Evolutionary conservation across 2,329 filamentous ascomycete genomes (phyloP).

Genomic region (Cercospora zeae-maydis): DNA sequence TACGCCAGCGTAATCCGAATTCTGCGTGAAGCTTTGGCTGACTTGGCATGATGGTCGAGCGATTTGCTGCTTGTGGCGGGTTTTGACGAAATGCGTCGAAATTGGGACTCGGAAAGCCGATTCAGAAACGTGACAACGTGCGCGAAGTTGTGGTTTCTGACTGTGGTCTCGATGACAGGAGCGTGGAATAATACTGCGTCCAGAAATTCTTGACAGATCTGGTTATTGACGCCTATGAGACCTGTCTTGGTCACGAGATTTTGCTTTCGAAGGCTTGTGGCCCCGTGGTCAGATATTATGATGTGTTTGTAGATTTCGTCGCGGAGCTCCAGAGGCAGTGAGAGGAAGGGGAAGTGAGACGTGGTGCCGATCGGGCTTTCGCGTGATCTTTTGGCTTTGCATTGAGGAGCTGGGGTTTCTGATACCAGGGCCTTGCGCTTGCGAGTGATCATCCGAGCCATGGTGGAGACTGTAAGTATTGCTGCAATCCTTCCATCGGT

Average conservation of each 20-base stretch:
- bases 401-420: not conserved
- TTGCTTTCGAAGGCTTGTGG: not conserved
- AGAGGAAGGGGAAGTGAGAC: constrained; percentile 31
- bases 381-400: not conserved
- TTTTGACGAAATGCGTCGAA: not conserved
- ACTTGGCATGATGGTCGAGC: not conserved
- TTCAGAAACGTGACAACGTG: constrained; percentile 16
- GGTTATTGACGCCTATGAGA: constrained; percentile 9
- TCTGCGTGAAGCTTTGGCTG: not conserved
- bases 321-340: constrained; percentile 38
- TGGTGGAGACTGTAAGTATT: not conserved
- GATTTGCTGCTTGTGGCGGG: not conserved
- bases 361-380: not conserved
- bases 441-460: not conserved
- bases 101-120: constrained; percentile 10
- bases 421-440: not conserved
- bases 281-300: not conserved
- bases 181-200: constrained; percentile 10
- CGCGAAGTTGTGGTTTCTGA: constrained; percentile 11
- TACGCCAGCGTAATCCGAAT: constrained; percentile 11
- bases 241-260: constrained; percentile 2
- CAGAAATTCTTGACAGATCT: constrained; percentile 13
- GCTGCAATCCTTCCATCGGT: not conserved
- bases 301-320: constrained; percentile 37
- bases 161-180: constrained; percentile 6